Evolutionary conservation across 1,139 yeast species (phyloP), one percentile per base, ranked within the genome.

Genomic region (Saccharomyces hybrid): DNA sequence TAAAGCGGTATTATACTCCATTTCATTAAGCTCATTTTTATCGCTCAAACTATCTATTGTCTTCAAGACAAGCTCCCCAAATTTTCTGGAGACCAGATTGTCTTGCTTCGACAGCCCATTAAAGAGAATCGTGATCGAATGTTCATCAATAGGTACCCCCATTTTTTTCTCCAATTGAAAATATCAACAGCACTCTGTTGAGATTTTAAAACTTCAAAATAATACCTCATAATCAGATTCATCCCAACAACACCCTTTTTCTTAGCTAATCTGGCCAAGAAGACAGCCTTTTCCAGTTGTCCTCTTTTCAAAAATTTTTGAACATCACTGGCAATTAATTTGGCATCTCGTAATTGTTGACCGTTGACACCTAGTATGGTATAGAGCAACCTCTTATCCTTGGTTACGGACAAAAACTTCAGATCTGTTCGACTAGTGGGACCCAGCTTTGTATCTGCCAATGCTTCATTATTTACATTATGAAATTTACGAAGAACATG

Each of bases 361-460:
- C 78, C 81, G 49, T 79, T 78, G 1, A 82, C 75, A 2, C 91
- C 90, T 28, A 86, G 66, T 7, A 84, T 71, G 1, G 78, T 72
- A 59, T 78, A 76, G 49, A 80, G 62, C 51, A 84, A 67, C 51
- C 78, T 69, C 51, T 73, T 70, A 61, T 82, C 81, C 6, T 56
- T 64, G 4, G 66, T 63, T 19, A 54, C 46, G 3, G 62, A 59
- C 53, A 76, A 67, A 31, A 71, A 66, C 19, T 62, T 57, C 14
- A 71, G 49, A 60, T 72, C 75, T 2, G 67, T 63, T 28, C 66
- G 60, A 47, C 70, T 67, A 2, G 66, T 60, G 0, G 76, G 75
- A 0, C 77, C 77, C 4, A 73, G 52, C 3, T 64, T 58, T 4
- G 63, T 51, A 53, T 58, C 53, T 21, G 60, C 52, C 11, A 72